Conservation (phyloP, 306 rosid species). For the Sophora flavescens region DNA sequence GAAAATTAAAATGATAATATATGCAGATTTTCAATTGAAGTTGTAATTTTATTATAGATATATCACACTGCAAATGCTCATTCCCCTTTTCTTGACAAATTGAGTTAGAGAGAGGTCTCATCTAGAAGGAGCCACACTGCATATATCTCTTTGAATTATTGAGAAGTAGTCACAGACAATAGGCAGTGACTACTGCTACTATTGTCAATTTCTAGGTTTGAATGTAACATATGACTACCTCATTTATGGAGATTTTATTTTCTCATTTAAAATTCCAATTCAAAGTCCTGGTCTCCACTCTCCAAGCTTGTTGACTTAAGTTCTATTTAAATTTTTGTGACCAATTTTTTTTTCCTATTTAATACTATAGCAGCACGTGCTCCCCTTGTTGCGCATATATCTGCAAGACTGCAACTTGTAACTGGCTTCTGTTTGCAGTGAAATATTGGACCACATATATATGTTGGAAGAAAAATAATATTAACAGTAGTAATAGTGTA, state of each 20-base stretch:
- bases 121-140: conserved; percentile 19
- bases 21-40: not conserved
- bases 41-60: not conserved
- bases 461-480: not conserved
- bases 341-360: not conserved
- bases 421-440: conserved; percentile 24
- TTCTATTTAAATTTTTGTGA: conserved; percentile 19
- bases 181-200: conserved; percentile 24
- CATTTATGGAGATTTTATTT: not conserved
- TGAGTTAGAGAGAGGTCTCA: conserved; percentile 1
- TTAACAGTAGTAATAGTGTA: not conserved
- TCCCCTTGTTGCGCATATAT: not conserved
- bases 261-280: conserved; percentile 30
- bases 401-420: not conserved
- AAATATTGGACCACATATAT: conserved; percentile 28
- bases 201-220: conserved; percentile 44
- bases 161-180: conserved; percentile 35
- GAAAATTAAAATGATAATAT: not conserved
- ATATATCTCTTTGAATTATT: not conserved
- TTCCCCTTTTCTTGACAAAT: not conserved
- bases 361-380: conserved; percentile 43
- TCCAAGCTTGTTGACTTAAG: conserved; percentile 46
- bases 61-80: not conserved
- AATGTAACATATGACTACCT: conserved; percentile 10
- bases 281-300: conserved; percentile 55